Evolutionary conservation across 805 yeast species (phyloP).

Genomic region (Cyberlindnera sargentensis): DNA sequence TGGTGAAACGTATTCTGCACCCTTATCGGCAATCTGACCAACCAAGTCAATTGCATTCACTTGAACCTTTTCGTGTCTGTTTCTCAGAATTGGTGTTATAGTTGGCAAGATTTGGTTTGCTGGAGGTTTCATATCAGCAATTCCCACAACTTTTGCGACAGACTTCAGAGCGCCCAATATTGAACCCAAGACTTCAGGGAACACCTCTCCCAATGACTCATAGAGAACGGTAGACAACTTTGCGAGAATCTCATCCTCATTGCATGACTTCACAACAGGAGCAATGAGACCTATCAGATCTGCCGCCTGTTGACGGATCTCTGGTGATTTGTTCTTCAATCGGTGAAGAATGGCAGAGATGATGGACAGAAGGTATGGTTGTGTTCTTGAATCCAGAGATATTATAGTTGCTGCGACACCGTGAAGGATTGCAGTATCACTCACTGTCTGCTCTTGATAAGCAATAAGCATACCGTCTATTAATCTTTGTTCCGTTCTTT

Average conservation of each 20-base stretch:
- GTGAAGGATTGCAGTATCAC: constrained; percentile 47
- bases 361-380: constrained; percentile 67
- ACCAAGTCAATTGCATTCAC: constrained; percentile 72
- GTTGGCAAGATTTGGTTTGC: constrained; percentile 78
- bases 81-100: constrained; percentile 83
- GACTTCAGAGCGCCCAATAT: constrained; percentile 63
- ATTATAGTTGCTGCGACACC: constrained; percentile 59
- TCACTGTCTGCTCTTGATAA: constrained; percentile 67
- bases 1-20: constrained; percentile 78
- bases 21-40: constrained; percentile 74
- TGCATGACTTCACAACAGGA: constrained; percentile 58
- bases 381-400: constrained; percentile 56
- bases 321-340: constrained; percentile 61
- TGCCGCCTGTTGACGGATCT: constrained; percentile 77
- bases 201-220: constrained; percentile 91
- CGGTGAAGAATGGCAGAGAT: constrained; percentile 67
- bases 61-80: constrained; percentile 87
- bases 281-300: constrained; percentile 64
- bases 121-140: constrained; percentile 67
- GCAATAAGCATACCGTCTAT: constrained; percentile 78
- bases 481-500: constrained; percentile 51
- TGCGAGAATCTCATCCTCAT: constrained; percentile 52
- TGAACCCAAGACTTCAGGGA: constrained; percentile 89
- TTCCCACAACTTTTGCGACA: constrained; percentile 54
- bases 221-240: constrained; percentile 71